Evolutionary conservation across 2,329 filamentous ascomycete species (phyloP).

Genomic region (Penicillium digitatum): DNA sequence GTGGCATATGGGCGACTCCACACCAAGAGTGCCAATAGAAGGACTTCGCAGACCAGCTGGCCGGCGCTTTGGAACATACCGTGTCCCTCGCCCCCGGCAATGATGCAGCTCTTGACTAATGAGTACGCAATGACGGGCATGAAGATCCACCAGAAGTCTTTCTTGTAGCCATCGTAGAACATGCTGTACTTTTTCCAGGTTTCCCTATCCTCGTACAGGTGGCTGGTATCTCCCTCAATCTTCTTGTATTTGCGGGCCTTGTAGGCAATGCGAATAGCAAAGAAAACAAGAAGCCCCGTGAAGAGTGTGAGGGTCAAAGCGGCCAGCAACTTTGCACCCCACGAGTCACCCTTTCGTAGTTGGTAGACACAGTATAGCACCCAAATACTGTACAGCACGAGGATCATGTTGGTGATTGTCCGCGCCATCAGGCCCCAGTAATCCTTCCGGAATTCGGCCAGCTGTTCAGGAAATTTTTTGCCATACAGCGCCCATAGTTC

Average conservation of each 20-base stretch:
- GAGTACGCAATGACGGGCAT: slow-evolving; percentile 85
- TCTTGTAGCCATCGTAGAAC: slow-evolving; percentile 95
- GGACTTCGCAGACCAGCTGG: slow-evolving; percentile 73
- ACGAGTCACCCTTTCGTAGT: slow-evolving; percentile 88
- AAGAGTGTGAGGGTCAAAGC: slow-evolving; percentile 76
- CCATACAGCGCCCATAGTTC: slow-evolving; percentile 89
- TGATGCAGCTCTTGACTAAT: slow-evolving; percentile 80
- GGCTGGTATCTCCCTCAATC: slow-evolving; percentile 66
- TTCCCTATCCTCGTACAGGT: slow-evolving; percentile 81
- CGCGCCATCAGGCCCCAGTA: slow-evolving; percentile 93
- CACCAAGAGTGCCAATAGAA: slow-evolving; percentile 74
- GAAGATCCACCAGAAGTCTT: slow-evolving; percentile 96
- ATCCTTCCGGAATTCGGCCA: slow-evolving; percentile 84
- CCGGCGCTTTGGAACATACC: slow-evolving; percentile 75
- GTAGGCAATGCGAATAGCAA: slow-evolving; percentile 76
- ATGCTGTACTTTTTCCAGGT: slow-evolving; percentile 94
- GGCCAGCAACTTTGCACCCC: slow-evolving; percentile 82
- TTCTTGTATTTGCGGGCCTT: slow-evolving; percentile 71
- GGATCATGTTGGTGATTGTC: slow-evolving; percentile 82
- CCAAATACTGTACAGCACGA: slow-evolving; percentile 92
- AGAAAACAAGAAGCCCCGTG: slow-evolving; percentile 75
- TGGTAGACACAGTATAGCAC: slow-evolving; percentile 94
- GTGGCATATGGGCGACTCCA: slow-evolving; percentile 85
- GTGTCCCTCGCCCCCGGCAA: slow-evolving; percentile 80
- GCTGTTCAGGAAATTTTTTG: slow-evolving; percentile 71